Conservation (phyloP, 2,329 filamentous ascomycete species). For the Coniochaeta sp. region DNA sequence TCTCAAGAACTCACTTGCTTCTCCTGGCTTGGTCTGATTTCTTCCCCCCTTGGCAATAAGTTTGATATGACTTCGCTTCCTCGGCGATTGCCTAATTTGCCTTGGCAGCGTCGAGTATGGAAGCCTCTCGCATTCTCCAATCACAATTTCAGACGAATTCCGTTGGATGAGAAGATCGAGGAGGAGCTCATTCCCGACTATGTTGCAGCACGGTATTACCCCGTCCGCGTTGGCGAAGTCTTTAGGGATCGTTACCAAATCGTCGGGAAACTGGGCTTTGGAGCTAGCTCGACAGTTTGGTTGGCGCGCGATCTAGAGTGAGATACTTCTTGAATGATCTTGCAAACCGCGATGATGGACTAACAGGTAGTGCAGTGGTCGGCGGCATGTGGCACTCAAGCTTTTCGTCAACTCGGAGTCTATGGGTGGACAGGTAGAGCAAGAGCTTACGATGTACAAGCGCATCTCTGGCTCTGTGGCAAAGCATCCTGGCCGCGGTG, state of each 20-base stretch:
- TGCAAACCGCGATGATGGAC: not conserved
- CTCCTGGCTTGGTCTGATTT: no score
- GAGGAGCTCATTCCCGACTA: constrained; percentile 14
- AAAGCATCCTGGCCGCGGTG: constrained; percentile 22
- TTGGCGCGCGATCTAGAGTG: constrained; percentile 13
- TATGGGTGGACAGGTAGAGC: constrained; percentile 16
- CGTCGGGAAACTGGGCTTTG: constrained; percentile 16
- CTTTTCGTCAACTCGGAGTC: constrained; percentile 17
- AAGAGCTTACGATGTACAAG: constrained; percentile 35
- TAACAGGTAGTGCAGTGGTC: constrained; percentile 7
- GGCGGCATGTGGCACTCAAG: constrained; percentile 26
- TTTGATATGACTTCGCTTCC: constrained; percentile 20
- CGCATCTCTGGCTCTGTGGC: constrained; percentile 20
- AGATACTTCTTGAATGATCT: not conserved
- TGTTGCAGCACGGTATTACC: constrained; percentile 9
- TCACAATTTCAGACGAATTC: constrained; percentile 2
- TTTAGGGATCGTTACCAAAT: constrained; percentile 13
- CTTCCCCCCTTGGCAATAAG: not conserved
- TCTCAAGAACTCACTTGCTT: no score
- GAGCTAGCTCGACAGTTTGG: constrained; percentile 15
- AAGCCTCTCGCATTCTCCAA: constrained; percentile 4
- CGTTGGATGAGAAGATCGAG: constrained; percentile 8
- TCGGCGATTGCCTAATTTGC: not conserved
- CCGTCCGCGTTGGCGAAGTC: constrained; percentile 13
- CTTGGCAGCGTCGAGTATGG: not conserved